Evolutionary conservation across 2,329 filamentous ascomycete species (phyloP), one percentile per base, ranked within the genome.

Genomic region (Cordyceps cateniannulata): DNA sequence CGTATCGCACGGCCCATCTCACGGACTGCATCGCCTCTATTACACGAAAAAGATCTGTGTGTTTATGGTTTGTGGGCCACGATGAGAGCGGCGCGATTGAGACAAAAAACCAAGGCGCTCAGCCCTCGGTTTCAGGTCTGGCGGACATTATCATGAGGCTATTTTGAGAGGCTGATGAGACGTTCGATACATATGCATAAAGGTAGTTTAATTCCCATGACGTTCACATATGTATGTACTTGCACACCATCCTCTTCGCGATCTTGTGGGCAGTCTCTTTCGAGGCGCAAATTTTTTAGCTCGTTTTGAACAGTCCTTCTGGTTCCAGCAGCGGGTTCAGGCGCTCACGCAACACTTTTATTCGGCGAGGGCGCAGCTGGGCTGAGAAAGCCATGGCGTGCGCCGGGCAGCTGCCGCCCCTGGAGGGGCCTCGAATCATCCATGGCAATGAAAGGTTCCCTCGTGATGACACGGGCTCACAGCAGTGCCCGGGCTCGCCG

Each of bases 121-220:
- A 56, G 42, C 53, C 53, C 40, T 35, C 14, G 3, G 53, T 56
- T 25, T 56, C 53, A 56, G 53, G 53, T 56, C 35, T 12, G 25
- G n/a, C 27, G 40, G 40, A 27, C 27, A 18, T 10, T 10, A 20
- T 18, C 8, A 22, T 18, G 18, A 25, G n/a, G 10, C 50, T 40
- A 42, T 53, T 53, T 27, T 27, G 42, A 14, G 51, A 22, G 32
- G 22, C 38, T 54, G 50, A 14, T 10, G 24, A 7, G 29, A n/a
- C 35, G 20, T 29, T 44, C 1, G 12, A 42, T 18, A 42, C 20
- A 8, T 42, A 44, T 54, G 51, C 51, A 54, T 42, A 44, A 44
- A 29, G 50, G 24, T 29, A 54, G 51, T 54, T 42, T 42, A 44
- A 27, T 54, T 14, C 24, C 38, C 51, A 44, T 54, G 51, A 54